Conservation (phyloP, 2,329 filamentous ascomycete genomes). For the Trichoderma harzianum region DNA sequence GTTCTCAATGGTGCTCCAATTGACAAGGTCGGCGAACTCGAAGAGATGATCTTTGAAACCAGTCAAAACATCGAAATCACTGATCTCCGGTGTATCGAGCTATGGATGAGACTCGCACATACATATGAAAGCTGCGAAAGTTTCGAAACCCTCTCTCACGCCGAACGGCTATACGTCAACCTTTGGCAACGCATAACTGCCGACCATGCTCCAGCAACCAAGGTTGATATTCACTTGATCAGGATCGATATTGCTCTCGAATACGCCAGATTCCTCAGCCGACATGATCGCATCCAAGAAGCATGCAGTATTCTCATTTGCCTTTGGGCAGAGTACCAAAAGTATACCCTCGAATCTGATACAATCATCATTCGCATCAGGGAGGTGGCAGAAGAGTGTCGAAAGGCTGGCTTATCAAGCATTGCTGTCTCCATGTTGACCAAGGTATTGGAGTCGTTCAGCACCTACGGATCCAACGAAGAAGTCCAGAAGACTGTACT, state of each 20-base stretch:
- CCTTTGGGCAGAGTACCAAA: conserved; percentile 33
- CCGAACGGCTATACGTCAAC: conserved; percentile 38
- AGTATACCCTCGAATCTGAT: conserved; percentile 33
- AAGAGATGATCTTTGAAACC: conserved; percentile 35
- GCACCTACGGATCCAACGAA: conserved; percentile 32
- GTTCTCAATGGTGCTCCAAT: conserved; percentile 29
- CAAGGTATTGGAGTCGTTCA: conserved; percentile 40
- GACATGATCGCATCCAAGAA: conserved; percentile 33
- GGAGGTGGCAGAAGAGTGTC: conserved; percentile 35
- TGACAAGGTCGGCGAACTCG: conserved; percentile 30
- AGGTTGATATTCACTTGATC: conserved; percentile 33
- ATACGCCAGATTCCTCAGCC: conserved; percentile 35
- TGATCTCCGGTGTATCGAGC: conserved; percentile 32
- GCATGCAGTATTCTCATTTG: conserved; percentile 39
- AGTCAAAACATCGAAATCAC: conserved; percentile 30
- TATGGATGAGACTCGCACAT: conserved; percentile 35
- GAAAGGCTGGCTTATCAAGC: conserved; percentile 32
- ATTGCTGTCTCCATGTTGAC: conserved; percentile 35
- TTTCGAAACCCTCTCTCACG: conserved; percentile 31
- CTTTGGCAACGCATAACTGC: conserved; percentile 39
- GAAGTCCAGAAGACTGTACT: conserved; percentile 34
- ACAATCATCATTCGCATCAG: conserved; percentile 34
- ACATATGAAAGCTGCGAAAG: conserved; percentile 29
- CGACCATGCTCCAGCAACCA: conserved; percentile 29
- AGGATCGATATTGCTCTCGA: conserved; percentile 39